Base-by-base conservation (phyloP, 805 yeast species). In the Yarrowia bubula region DNA sequence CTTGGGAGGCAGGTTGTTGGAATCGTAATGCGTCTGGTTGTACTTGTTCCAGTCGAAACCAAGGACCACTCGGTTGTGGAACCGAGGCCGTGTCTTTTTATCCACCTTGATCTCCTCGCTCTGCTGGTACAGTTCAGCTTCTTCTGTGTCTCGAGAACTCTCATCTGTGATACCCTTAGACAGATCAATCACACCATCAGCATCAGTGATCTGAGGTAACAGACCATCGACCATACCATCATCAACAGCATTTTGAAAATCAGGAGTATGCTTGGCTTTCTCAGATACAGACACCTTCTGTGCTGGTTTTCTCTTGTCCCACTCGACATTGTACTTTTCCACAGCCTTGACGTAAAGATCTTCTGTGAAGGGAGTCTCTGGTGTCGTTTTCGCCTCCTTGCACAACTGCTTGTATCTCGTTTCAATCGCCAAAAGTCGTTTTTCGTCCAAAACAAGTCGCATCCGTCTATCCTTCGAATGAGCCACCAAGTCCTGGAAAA, bases 11-110 rank as follows among this genome's bases (percentile, higher is more conserved):
- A 76, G 77, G 43, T 75, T 71, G n/a, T 76, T 73, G 17, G 67
- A 60, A 44, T 63, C 67, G 66, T 73, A 76, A 64, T 76, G 78
- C 5, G 74, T 67, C 64, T 73, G 73, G 57, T 76, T 76, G 67
- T 76, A 76, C 51, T 69, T 66, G 63, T 73, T 76, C 78, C 78
- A 76, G 15, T 75, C 76, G 58, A 69, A 76, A 1, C 78, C 79
- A 66, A 73, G 66, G 17, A 71, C 66, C 2, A 74, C 76, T n/a
- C 74, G 65, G 57, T 72, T 74, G 65, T 55, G 68, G 64, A 70
- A 75, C 22, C 71, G 62, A 5, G 78, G 78, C 46, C 73, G 70
- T 11, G 65, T 62, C 13, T 51, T 48, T 11, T 44, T 32, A 32
- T 51, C 31, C 28, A 32, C 31, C 37, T 41, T n/a, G 33, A 61